These are phyloP conservation scores for Colletotrichum sp. DNA, from an alignment of 2,329 filamentous ascomycete species.

Conservation along the genomic window DNA sequence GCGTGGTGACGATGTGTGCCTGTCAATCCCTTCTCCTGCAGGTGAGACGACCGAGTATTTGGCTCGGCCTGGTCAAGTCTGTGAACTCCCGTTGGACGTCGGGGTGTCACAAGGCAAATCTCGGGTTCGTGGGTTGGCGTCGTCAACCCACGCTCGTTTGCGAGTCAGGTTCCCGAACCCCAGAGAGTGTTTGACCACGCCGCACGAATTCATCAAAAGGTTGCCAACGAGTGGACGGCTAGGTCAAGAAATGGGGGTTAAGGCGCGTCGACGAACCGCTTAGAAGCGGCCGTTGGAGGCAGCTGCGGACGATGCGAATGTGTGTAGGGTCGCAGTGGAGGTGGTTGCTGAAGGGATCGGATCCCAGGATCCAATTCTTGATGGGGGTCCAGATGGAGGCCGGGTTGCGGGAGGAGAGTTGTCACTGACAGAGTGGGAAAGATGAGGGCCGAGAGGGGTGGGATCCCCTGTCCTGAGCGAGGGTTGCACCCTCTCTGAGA, in stretches of 20 bases:
- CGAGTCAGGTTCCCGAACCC: constrained; percentile 9
- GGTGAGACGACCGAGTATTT: constrained; percentile 16
- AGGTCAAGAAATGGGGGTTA: background rate
- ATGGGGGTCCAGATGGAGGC: constrained; percentile 1
- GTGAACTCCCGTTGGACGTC: background rate
- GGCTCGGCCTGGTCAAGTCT: background rate
- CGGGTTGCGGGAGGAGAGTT: constrained; percentile 1
- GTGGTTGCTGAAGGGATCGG: constrained; percentile 19
- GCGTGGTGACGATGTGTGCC: constrained; percentile 16
- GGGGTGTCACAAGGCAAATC: constrained; percentile 9
- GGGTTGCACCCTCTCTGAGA: background rate
- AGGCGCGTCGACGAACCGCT: background rate
- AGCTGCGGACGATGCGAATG: background rate
- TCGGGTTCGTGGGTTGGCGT: background rate
- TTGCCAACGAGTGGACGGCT: background rate
- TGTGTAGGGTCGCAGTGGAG: background rate
- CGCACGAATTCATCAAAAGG: background rate
- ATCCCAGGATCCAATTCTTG: constrained; percentile 10
- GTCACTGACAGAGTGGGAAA: background rate
- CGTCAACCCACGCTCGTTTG: background rate
- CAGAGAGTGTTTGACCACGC: background rate
- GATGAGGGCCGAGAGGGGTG: background rate
- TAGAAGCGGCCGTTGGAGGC: background rate
- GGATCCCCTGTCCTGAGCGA: background rate
- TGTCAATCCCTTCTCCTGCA: constrained; percentile 6